Evolutionary conservation across 805 yeast species (phyloP).

Genomic region (Ogataea thermomethanolica): DNA sequence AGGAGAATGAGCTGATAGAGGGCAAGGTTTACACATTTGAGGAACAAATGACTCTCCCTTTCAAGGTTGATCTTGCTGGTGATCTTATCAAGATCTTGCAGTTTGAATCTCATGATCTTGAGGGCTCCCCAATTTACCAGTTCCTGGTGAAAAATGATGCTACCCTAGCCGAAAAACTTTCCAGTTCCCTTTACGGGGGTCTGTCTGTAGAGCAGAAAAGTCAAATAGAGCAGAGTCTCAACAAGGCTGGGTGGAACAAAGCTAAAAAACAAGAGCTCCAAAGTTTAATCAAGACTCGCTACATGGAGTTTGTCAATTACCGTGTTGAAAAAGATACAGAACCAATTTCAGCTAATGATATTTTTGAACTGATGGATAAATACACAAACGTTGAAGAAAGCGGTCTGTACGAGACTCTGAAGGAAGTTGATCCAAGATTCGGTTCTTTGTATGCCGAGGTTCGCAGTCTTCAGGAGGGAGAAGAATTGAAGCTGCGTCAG

Average conservation of each 20-base stretch:
- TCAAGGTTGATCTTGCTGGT: slow-evolving; percentile 16
- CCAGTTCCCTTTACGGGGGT: not conserved
- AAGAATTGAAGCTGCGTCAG: slow-evolving; percentile 17
- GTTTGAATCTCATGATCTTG: slow-evolving; percentile 17
- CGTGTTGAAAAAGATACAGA: slow-evolving; percentile 5
- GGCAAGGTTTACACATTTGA: slow-evolving; percentile 18
- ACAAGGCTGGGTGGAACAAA: not conserved
- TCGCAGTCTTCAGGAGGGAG: slow-evolving; percentile 20
- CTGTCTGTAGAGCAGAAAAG: slow-evolving; percentile 6
- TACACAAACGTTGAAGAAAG: slow-evolving; percentile 22
- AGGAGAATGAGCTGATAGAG: slow-evolving; percentile 10
- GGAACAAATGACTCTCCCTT: slow-evolving; percentile 15
- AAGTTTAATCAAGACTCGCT: slow-evolving; percentile 4
- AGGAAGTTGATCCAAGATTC: slow-evolving; percentile 26
- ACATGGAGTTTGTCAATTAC: slow-evolving; percentile 7
- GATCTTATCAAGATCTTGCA: slow-evolving; percentile 21
- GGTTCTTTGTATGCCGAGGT: slow-evolving; percentile 21
- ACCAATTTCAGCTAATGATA: slow-evolving; percentile 3
- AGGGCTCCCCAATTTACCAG: slow-evolving; percentile 21
- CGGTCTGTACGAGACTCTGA: slow-evolving; percentile 21
- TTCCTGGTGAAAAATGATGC: slow-evolving; percentile 17
- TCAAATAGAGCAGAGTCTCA: not conserved
- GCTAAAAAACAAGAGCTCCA: slow-evolving; percentile 1
- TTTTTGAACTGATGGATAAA: slow-evolving; percentile 4
- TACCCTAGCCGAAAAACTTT: slow-evolving; percentile 20